phyloP scores from a whole-genome alignment of 495 filamentous ascomycete species.

The Hypoxylon cercidicola region DNA sequence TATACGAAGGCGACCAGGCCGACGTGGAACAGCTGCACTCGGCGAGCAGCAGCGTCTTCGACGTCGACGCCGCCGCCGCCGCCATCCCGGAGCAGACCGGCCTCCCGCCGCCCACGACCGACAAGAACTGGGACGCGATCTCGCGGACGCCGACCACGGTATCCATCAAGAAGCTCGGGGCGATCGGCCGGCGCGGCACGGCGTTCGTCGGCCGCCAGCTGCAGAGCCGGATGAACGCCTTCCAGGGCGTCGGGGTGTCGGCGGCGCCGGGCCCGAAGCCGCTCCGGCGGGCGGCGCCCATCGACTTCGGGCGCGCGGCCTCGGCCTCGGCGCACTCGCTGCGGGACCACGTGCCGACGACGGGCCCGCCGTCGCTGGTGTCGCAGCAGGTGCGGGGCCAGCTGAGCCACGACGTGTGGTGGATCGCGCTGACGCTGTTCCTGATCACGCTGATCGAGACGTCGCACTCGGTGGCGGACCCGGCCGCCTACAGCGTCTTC shows the following conservation, averaged over 20 bases:
- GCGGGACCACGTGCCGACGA: slow-evolving; percentile 23
- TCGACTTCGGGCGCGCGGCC: slow-evolving; percentile 39
- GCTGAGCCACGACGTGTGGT: slow-evolving; percentile 88
- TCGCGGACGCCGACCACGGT: slow-evolving; percentile 31
- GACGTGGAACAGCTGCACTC: slow-evolving; percentile 45
- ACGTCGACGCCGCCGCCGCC: slow-evolving; percentile 14
- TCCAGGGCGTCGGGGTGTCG: slow-evolving; percentile 43
- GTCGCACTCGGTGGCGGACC: slow-evolving; percentile 68
- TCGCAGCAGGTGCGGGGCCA: slow-evolving; percentile 78
- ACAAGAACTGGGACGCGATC: slow-evolving; percentile 27
- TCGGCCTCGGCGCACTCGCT: slow-evolving; percentile 42
- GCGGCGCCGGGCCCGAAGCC: slow-evolving; percentile 16
- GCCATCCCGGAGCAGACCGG: slow-evolving; percentile 20
- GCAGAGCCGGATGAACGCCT: slow-evolving; percentile 35
- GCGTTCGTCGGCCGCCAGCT: slow-evolving; percentile 44
- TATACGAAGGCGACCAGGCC: slow-evolving; percentile 63
- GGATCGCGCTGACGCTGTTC: slow-evolving; percentile 75
- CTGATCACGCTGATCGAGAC: slow-evolving; percentile 80
- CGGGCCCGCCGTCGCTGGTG: slow-evolving; percentile 52
- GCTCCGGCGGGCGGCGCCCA: slow-evolving; percentile 32
- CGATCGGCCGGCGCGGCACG: slow-evolving; percentile 40
- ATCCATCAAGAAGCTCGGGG: slow-evolving; percentile 36
- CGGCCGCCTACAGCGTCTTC: slow-evolving; percentile 77
- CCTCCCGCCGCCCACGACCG: slow-evolving; percentile 25
- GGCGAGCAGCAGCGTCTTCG: slow-evolving; percentile 38